These are phyloP conservation scores for Cladophialophora chaetospira DNA, from an alignment of 2,329 filamentous ascomycete species.

Conservation along the genomic window DNA sequence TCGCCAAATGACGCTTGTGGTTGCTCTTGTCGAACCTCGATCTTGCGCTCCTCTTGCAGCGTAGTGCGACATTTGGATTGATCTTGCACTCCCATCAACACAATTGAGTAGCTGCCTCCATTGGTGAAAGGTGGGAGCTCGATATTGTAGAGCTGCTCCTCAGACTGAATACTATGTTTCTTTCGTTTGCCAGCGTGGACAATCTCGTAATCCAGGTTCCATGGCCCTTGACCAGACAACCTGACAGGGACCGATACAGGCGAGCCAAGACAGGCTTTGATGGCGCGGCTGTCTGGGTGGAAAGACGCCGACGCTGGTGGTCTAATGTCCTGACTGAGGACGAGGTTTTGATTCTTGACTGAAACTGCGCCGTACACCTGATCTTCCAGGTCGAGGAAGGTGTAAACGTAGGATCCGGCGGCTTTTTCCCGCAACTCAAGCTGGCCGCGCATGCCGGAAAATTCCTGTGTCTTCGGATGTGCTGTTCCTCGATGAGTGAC, in stretches of 20 bases:
- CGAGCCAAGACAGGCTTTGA: constrained; percentile 80
- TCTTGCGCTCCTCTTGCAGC: constrained; percentile 79
- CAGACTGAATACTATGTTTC: constrained; percentile 67
- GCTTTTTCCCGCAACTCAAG: constrained; percentile 78
- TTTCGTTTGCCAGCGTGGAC: constrained; percentile 84
- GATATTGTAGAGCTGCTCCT: constrained; percentile 66
- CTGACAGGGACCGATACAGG: constrained; percentile 72
- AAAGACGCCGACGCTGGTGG: constrained; percentile 80
- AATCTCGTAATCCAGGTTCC: constrained; percentile 87
- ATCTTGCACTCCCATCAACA: constrained; percentile 83
- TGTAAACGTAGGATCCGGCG: constrained; percentile 84
- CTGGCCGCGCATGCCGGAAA: constrained; percentile 77
- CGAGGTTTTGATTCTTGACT: constrained; percentile 62
- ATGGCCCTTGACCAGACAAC: constrained; percentile 81
- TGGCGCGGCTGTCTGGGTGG: constrained; percentile 57
- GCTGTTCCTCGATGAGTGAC: constrained; percentile 61
- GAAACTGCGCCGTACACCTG: constrained; percentile 71
- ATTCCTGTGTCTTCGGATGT: constrained; percentile 56
- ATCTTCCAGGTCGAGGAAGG: constrained; percentile 80
- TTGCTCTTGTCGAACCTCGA: constrained; percentile 83
- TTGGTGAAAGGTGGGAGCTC: constrained; percentile 71
- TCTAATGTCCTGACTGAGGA: constrained; percentile 86
- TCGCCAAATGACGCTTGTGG: constrained; percentile 84
- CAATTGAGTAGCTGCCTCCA: constrained; percentile 87
- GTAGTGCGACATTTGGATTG: constrained; percentile 82